Conservation (phyloP, 768 basidiomycete genomes). For the Auricularia auricula-judae region DNA sequence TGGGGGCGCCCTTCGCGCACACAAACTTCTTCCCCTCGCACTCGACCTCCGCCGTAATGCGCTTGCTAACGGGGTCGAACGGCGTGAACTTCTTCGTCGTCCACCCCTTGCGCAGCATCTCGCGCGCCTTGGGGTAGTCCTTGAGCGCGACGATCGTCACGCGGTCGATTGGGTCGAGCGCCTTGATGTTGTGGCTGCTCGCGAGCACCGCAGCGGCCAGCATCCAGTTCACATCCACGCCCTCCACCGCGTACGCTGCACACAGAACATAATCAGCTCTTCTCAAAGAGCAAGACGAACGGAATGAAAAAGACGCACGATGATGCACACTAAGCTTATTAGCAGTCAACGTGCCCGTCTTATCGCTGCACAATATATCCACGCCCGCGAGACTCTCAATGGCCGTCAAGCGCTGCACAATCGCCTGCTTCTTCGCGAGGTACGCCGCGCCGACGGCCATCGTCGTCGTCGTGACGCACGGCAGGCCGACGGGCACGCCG, state of each 20-base stretch:
- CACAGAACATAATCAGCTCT: neutral
- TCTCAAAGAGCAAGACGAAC: neutral
- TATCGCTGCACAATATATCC: constrained; percentile 33
- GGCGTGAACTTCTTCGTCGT: constrained; percentile 34
- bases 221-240: constrained; percentile 19
- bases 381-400: constrained; percentile 42
- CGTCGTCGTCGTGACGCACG: constrained; percentile 21
- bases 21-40: constrained; percentile 30
- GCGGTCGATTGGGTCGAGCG: constrained; percentile 38
- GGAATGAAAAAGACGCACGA: neutral
- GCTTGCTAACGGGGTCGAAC: constrained; percentile 41
- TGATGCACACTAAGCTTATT: constrained; percentile 39
- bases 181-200: constrained; percentile 34
- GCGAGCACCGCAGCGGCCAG: constrained; percentile 33
- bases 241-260: neutral
- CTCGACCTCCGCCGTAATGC: constrained; percentile 37
- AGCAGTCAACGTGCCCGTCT: constrained; percentile 37
- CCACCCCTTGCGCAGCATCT: constrained; percentile 29
- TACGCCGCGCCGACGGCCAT: constrained; percentile 35
- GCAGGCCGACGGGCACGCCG: constrained; percentile 38
- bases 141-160: constrained; percentile 34
- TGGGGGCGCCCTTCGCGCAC: constrained; percentile 37
- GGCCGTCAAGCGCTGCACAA: constrained; percentile 39
- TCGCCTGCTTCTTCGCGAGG: constrained; percentile 30
- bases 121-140: constrained; percentile 34